Evolutionary conservation across 352 stramenopile genomes (phyloP).

Genomic region (Globisporangium orthogonon): DNA sequence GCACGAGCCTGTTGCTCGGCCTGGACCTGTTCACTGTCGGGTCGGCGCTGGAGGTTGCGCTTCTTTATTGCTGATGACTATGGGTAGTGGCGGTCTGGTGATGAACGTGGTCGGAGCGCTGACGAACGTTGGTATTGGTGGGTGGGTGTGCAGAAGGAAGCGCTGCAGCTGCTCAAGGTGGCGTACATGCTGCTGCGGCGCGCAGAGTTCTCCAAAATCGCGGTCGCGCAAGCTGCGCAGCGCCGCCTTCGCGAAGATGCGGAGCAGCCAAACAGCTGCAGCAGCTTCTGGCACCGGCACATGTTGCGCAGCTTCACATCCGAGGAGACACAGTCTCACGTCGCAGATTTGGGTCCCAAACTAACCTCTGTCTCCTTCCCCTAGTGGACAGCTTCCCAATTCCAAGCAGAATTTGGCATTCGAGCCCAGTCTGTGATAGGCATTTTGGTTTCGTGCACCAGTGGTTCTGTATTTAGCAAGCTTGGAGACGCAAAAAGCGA

Average conservation of each 20-base stretch:
- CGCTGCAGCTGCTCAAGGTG: conserved; percentile 13
- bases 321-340: neutral
- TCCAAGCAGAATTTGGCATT: neutral
- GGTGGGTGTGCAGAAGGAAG: conserved; percentile 12
- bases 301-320: neutral
- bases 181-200: conserved; percentile 20
- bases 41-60: conserved; percentile 23
- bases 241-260: neutral
- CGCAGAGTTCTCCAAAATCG: conserved; percentile 12
- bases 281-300: neutral
- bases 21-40: conserved; percentile 52
- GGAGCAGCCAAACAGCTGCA: neutral
- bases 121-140: neutral
- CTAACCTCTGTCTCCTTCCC: neutral
- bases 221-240: neutral
- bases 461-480: neutral
- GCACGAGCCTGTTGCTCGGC: conserved; percentile 50
- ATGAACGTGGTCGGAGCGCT: neutral
- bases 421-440: neutral
- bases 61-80: too few relatives aligned
- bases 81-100: neutral
- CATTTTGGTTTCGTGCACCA: neutral
- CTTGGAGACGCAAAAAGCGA: neutral
- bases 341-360: conserved; percentile 6
- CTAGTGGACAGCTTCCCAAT: neutral